These are phyloP conservation scores for Tripterygium wilfordii DNA, from an alignment of 177 flowering plant species.

Conservation along the genomic window DNA sequence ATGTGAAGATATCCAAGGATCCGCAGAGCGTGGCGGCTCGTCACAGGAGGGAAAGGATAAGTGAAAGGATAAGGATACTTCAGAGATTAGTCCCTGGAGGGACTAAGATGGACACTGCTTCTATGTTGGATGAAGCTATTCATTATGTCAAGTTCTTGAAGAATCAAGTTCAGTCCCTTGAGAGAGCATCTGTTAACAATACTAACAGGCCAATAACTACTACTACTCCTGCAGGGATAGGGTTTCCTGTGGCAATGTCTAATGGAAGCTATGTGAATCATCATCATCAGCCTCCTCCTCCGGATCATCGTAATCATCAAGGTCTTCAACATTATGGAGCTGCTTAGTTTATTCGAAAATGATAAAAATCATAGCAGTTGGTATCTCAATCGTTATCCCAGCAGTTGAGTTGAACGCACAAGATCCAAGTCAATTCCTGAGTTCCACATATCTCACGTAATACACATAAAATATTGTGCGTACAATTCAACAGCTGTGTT, in stretches of 20 bases:
- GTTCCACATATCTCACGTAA: too few relatives aligned
- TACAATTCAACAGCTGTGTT: too few relatives aligned
- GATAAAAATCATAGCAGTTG: too few relatives aligned
- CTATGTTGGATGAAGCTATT: slow-evolving; percentile 89
- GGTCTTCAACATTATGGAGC: slow-evolving; percentile 22
- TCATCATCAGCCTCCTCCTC: slow-evolving; percentile 1
- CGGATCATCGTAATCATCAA: too few relatives aligned
- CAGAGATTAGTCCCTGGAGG: slow-evolving; percentile 93
- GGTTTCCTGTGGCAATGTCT: slow-evolving; percentile 39
- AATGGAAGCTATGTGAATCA: too few relatives aligned
- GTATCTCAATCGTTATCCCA: too few relatives aligned
- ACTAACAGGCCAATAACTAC: slow-evolving; percentile 24
- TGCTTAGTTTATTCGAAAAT: slow-evolving; percentile 22
- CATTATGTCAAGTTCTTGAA: slow-evolving; percentile 83
- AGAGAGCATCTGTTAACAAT: slow-evolving; percentile 48
- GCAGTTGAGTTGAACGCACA: too few relatives aligned
- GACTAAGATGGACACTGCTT: slow-evolving; percentile 93
- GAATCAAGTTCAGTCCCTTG: slow-evolving; percentile 72
- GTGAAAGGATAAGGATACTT: slow-evolving; percentile 75
- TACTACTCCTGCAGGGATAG: slow-evolving; percentile 28
- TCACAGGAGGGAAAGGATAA: slow-evolving; percentile 76
- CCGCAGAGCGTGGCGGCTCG: slow-evolving; percentile 91
- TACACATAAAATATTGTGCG: too few relatives aligned
- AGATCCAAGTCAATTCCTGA: too few relatives aligned
- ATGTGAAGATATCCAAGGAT: slow-evolving; percentile 84